These are phyloP conservation scores for Saksenaea vasiformis DNA, from an alignment of 371 early-diverging fungal species.

Conservation along the genomic window DNA sequence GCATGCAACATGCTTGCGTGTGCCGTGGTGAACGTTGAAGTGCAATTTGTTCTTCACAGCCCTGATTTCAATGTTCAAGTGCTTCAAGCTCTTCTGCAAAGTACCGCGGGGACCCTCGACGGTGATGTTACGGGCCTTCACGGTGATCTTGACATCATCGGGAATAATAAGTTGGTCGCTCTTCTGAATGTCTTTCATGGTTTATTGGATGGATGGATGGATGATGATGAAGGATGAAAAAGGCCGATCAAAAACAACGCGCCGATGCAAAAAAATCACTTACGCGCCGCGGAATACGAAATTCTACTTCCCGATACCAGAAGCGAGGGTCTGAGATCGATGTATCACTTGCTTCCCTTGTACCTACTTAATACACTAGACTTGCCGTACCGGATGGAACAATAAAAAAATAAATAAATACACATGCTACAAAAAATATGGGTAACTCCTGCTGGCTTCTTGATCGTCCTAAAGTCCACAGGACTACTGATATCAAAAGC, in stretches of 20 bases:
- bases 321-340: too few relatives aligned
- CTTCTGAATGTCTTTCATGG: constrained; percentile 75
- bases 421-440: too few relatives aligned
- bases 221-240: not conserved
- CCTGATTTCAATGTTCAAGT: constrained; percentile 91
- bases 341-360: too few relatives aligned
- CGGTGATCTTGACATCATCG: constrained; percentile 66
- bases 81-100: constrained; percentile 89
- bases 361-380: too few relatives aligned
- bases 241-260: not conserved
- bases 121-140: constrained; percentile 77
- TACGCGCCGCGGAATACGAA: not conserved
- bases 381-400: too few relatives aligned
- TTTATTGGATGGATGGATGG: not conserved
- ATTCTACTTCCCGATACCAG: not conserved
- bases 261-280: not conserved
- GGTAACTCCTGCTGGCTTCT: too few relatives aligned
- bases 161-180: constrained; percentile 79
- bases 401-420: too few relatives aligned
- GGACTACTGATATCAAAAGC: too few relatives aligned
- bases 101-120: constrained; percentile 89
- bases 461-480: too few relatives aligned
- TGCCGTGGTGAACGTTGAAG: constrained; percentile 96
- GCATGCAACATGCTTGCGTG: constrained; percentile 96
- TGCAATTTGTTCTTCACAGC: constrained; percentile 71